Evolutionary conservation across 2,329 filamentous ascomycete species (phyloP).

Genomic region (Didymella pomorum): DNA sequence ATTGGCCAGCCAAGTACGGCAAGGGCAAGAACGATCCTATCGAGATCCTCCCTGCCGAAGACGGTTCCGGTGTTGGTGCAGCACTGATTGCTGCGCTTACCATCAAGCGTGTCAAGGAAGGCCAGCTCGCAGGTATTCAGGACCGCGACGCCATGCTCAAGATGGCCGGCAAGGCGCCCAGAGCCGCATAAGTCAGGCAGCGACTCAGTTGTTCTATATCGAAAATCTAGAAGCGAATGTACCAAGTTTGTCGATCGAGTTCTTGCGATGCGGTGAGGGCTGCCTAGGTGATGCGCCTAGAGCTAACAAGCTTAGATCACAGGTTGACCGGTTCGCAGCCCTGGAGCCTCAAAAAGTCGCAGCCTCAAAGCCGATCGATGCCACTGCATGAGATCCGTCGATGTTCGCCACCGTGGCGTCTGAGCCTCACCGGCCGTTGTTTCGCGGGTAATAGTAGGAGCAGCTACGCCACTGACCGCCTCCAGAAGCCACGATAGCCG

Average conservation of each 20-base stretch:
- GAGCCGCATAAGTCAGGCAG: slow-evolving; percentile 4
- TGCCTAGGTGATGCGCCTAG: not conserved
- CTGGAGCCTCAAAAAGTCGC: not conserved
- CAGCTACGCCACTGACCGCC: not conserved
- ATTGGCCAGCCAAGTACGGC: slow-evolving; percentile 83
- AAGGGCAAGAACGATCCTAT: slow-evolving; percentile 74
- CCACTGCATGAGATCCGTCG: slow-evolving; percentile 1
- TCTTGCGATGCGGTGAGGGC: slow-evolving; percentile 3
- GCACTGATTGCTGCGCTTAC: slow-evolving; percentile 85
- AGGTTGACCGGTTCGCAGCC: not conserved
- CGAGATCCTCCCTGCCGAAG: slow-evolving; percentile 87
- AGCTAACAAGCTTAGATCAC: slow-evolving; percentile 2
- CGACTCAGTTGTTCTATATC: not conserved
- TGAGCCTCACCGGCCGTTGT: not conserved
- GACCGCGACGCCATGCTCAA: slow-evolving; percentile 57
- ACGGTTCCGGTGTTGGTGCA: slow-evolving; percentile 95
- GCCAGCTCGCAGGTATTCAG: slow-evolving; percentile 66
- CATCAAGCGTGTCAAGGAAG: slow-evolving; percentile 67
- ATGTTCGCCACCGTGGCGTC: slow-evolving; percentile 2
- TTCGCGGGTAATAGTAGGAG: not conserved
- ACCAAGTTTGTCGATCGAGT: not conserved
- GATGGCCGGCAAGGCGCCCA: slow-evolving; percentile 29
- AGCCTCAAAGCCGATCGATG: not conserved
- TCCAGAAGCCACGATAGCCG: not conserved
- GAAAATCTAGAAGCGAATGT: slow-evolving; percentile 12